A percentile compares a stretch with the other conserved stretches of the same genome.
Conservation (phyloP, 805 yeast species). For the Pichia rugopelliculosa region DNA sequence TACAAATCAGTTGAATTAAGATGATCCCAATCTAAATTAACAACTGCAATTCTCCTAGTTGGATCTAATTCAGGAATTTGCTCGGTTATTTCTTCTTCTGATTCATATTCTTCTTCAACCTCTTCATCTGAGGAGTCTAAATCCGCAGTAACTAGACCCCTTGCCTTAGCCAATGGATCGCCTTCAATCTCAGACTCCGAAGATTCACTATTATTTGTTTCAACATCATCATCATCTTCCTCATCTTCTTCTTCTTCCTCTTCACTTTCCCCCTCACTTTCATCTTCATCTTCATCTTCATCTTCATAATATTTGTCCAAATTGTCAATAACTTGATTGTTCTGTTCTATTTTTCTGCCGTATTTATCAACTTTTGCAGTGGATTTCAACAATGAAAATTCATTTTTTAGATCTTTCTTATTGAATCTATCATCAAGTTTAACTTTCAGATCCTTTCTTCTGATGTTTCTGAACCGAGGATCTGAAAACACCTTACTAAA, state of each 20-base stretch:
- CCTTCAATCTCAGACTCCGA: neutral
- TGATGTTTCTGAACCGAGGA: conserved; percentile 80
- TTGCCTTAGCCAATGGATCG: conserved; percentile 37
- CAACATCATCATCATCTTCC: conserved; percentile 29
- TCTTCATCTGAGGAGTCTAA: conserved; percentile 34
- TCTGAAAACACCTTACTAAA: conserved; percentile 75
- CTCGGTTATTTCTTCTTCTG: conserved; percentile 23
- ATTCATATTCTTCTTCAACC: conserved; percentile 34
- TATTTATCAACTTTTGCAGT: conserved; percentile 71
- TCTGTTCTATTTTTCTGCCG: conserved; percentile 62
- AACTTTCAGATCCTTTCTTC: conserved; percentile 59
- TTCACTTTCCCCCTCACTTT: conserved; percentile 8
- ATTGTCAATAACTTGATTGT: conserved; percentile 32
- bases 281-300: conserved; percentile 26
- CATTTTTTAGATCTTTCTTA: conserved; percentile 47
- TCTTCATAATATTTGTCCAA: conserved; percentile 60
- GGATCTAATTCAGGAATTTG: conserved; percentile 87
- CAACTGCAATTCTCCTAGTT: conserved; percentile 75
- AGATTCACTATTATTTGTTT: neutral
- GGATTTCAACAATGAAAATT: conserved; percentile 42
- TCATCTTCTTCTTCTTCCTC: conserved; percentile 23
- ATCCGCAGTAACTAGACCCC: conserved; percentile 48
- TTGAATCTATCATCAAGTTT: conserved; percentile 80
- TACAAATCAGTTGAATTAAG: conserved; percentile 78
- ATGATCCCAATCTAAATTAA: conserved; percentile 96